These are phyloP conservation scores for Davidsoniella australis DNA, from an alignment of 2,329 filamentous ascomycete species.

Conservation along the genomic window DNA sequence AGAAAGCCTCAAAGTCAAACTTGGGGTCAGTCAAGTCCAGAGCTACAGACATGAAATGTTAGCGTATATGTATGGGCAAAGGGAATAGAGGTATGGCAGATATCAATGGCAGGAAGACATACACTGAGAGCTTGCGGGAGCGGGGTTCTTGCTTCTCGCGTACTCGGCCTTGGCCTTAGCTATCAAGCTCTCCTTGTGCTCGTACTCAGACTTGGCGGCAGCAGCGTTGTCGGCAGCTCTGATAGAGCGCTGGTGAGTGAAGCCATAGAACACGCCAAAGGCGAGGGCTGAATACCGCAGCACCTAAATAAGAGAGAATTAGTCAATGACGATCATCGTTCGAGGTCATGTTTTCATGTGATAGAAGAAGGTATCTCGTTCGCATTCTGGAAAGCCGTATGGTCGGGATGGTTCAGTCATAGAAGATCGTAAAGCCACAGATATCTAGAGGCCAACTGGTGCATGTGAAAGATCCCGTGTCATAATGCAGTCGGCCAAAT, in stretches of 20 bases:
- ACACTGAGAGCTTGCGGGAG: conserved; percentile 17
- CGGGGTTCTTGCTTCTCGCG: conserved; percentile 52
- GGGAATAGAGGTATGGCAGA: background rate
- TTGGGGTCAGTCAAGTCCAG: conserved; percentile 60
- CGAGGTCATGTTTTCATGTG: too few species aligned
- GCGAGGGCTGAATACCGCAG: conserved; percentile 91
- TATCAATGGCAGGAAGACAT: conserved; percentile 15
- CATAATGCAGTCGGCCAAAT: too few species aligned
- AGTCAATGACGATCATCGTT: too few species aligned
- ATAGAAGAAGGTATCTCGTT: too few species aligned
- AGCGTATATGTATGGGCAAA: background rate
- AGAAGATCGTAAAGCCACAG: too few species aligned
- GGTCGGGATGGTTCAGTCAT: too few species aligned
- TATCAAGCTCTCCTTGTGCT: conserved; percentile 84
- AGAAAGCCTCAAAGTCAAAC: conserved; percentile 81
- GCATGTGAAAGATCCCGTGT: too few species aligned
- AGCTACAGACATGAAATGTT: background rate
- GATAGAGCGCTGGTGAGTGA: conserved; percentile 80
- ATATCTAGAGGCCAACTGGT: too few species aligned
- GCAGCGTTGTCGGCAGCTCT: conserved; percentile 51
- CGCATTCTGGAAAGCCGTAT: too few species aligned
- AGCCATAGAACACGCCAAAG: conserved; percentile 84
- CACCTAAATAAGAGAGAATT: conserved; percentile 42
- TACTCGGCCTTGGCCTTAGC: conserved; percentile 83
- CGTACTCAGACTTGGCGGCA: conserved; percentile 64